These are phyloP conservation scores for Clarireedia monteithiana DNA, from an alignment of 2,329 filamentous ascomycete species.

Conservation along the genomic window DNA sequence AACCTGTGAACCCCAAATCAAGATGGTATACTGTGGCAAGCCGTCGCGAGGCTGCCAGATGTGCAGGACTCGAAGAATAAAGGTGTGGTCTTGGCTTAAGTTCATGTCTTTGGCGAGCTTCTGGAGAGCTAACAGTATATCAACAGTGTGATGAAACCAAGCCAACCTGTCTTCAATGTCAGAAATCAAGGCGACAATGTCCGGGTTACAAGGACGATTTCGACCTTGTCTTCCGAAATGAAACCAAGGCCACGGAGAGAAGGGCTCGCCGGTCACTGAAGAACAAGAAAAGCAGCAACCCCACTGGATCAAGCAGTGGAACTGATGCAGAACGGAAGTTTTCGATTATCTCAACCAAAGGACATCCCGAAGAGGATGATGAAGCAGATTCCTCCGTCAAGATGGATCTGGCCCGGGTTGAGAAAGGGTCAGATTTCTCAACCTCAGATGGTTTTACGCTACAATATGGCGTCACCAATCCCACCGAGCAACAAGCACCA, in stretches of 20 bases:
- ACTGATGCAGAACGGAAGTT: slow-evolving; percentile 6
- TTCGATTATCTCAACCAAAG: neutral
- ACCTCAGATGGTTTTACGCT: neutral
- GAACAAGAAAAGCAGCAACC: slow-evolving; percentile 33
- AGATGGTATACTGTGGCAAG: slow-evolving; percentile 60
- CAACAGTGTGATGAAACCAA: slow-evolving; percentile 58
- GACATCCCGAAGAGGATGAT: neutral
- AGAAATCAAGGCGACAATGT: slow-evolving; percentile 54
- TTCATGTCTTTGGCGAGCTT: slow-evolving; percentile 3
- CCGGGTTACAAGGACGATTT: slow-evolving; percentile 66
- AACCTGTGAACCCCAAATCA: slow-evolving; percentile 15
- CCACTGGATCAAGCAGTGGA: neutral
- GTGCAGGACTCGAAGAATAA: slow-evolving; percentile 66
- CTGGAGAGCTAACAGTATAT: slow-evolving; percentile 13
- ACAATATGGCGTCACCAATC: slow-evolving; percentile 31
- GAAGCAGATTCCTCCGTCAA: neutral
- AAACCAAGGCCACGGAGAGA: slow-evolving; percentile 59
- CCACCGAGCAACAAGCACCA: slow-evolving; percentile 46
- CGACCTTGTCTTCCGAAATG: slow-evolving; percentile 64
- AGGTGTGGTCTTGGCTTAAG: slow-evolving; percentile 40
- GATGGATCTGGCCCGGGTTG: neutral
- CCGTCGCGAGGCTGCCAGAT: slow-evolving; percentile 65
- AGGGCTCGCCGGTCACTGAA: slow-evolving; percentile 49
- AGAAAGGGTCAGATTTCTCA: slow-evolving; percentile 25
- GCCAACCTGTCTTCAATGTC: slow-evolving; percentile 57